Conservation (phyloP, 1,284 basidiomycete species). For the Ganoderma sp. region DNA sequence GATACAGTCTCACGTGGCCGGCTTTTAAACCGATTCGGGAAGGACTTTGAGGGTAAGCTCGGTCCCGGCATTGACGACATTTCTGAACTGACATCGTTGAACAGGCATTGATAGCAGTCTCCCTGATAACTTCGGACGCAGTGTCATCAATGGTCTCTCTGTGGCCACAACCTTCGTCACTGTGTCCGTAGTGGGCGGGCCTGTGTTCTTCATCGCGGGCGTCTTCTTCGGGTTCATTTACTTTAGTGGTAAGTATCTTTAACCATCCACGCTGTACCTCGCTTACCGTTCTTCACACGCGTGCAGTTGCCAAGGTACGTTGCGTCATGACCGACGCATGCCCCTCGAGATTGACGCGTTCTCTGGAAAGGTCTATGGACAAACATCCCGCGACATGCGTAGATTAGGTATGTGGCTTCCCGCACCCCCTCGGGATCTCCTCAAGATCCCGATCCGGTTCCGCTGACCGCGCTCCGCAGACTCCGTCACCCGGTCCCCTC, state of each 20-base stretch:
- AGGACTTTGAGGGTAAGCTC: slow-evolving; percentile 85
- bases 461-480: slow-evolving; percentile 50
- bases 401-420: slow-evolving; percentile 63
- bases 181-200: slow-evolving; percentile 83
- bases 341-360: slow-evolving; percentile 12
- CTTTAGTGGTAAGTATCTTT: slow-evolving; percentile 60
- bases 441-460: slow-evolving; percentile 24
- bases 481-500: slow-evolving; percentile 87
- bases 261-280: background rate
- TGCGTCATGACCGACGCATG: slow-evolving; percentile 7
- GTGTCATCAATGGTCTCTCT: slow-evolving; percentile 64
- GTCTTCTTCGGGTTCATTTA: slow-evolving; percentile 68
- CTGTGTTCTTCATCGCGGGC: slow-evolving; percentile 71
- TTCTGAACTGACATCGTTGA: background rate
- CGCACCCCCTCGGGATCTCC: slow-evolving; percentile 18
- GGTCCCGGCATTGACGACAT: background rate
- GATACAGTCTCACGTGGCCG: slow-evolving; percentile 90
- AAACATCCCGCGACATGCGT: slow-evolving; percentile 89
- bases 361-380: slow-evolving; percentile 71
- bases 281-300: slow-evolving; percentile 18
- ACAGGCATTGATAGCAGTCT: slow-evolving; percentile 85
- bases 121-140: slow-evolving; percentile 86
- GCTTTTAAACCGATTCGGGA: slow-evolving; percentile 88
- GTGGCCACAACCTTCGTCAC: slow-evolving; percentile 73
- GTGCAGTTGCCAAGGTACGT: slow-evolving; percentile 54